A percentile compares a stretch with the other conserved stretches of the same genome.
Evolutionary conservation across 805 yeast genomes (phyloP).

Genomic region (Tetrapisispora pingtungensis): DNA sequence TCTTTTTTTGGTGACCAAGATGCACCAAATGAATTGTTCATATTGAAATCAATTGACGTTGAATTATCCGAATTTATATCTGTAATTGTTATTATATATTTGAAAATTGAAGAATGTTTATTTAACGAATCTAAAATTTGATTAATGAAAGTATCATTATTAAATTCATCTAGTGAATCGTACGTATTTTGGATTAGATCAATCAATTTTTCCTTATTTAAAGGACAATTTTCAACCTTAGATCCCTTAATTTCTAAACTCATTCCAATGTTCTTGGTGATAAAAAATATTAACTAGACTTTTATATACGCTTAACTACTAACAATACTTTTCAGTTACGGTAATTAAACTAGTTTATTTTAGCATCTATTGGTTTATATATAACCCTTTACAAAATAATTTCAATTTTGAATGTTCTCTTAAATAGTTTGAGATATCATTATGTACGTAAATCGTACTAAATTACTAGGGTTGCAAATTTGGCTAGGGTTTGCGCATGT

Average conservation of each 20-base stretch:
- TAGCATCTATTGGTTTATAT: too few relatives aligned
- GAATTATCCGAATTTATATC: slow-evolving; percentile 18
- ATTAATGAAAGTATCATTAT: slow-evolving; percentile 22
- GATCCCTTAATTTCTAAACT: slow-evolving; percentile 10
- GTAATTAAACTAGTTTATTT: too few relatives aligned
- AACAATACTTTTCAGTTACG: too few relatives aligned
- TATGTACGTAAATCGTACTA: too few relatives aligned
- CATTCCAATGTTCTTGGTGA: slow-evolving; percentile 1
- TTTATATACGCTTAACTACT: too few relatives aligned
- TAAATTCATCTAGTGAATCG: slow-evolving; percentile 1
- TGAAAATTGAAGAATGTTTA: slow-evolving; percentile 42
- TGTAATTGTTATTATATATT: slow-evolving; percentile 42
- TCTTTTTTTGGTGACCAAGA: slow-evolving; percentile 50
- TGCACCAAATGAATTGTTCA: slow-evolving; percentile 39
- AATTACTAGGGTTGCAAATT: too few relatives aligned
- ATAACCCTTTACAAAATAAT: too few relatives aligned
- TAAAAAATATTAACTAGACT: too few relatives aligned
- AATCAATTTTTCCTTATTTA: slow-evolving; percentile 11
- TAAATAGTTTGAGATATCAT: too few relatives aligned
- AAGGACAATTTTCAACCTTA: slow-evolving; percentile 15
- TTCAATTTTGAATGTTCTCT: too few relatives aligned
- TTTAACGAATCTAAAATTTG: slow-evolving; percentile 30
- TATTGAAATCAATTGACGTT: slow-evolving; percentile 9
- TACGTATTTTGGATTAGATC: slow-evolving; percentile 11
- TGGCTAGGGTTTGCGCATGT: too few relatives aligned